Evolutionary conservation across 352 stramenopile genomes (phyloP), one percentile per base, ranked within the genome.

Genomic region (Pythium folliculosum): DNA sequence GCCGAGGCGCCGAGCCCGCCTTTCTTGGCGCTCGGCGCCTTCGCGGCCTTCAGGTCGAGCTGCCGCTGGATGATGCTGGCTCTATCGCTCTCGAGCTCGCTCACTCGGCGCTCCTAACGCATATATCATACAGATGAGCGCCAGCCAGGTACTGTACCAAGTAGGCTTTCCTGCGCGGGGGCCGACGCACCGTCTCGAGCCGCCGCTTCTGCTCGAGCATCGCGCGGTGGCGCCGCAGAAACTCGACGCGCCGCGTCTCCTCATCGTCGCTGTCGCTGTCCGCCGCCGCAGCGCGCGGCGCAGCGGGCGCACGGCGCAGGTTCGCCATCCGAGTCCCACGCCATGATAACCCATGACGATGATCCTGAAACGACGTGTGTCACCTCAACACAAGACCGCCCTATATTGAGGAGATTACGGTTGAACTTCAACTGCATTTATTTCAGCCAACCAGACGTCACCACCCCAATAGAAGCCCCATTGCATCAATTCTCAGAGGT

Each of bases 201-300:
- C 80, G 77, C 56, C 77, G 76, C 17, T 77, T 80, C 61, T 86
- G 83, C 48, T 83, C 71, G 17, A 88, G 72, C 56, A 68, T 56
- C 67, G 81, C 80, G 43, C 68, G 76, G 47, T 88, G 81, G 1
- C 63, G 74, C 3, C 70, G 72, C 53, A 89, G 62, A 50, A 78
- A 89, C 43, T 67, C 79, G 22, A 81, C 30, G 0, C 81, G 76
- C 1, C 58, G 68, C 25, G 53, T 58, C 65, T 88, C 79, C 60
- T 86, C 74, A 37, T 76, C 78, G 47, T 78, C 70, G 5, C 72
- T 70, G 22, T 68, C 62, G 52, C 69, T 63, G 44, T 63, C 57
- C 17, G 3, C 3, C 37, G 40, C 38, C 16, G 21, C 19, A n/a
- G n/a, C n/a, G n/a, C 13, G 19, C 14, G 19, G 25, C 43, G 32